phyloP scores from a whole-genome alignment of 1,284 basidiomycete genomes.

The Xerocomus cyaneibrunnescens region DNA sequence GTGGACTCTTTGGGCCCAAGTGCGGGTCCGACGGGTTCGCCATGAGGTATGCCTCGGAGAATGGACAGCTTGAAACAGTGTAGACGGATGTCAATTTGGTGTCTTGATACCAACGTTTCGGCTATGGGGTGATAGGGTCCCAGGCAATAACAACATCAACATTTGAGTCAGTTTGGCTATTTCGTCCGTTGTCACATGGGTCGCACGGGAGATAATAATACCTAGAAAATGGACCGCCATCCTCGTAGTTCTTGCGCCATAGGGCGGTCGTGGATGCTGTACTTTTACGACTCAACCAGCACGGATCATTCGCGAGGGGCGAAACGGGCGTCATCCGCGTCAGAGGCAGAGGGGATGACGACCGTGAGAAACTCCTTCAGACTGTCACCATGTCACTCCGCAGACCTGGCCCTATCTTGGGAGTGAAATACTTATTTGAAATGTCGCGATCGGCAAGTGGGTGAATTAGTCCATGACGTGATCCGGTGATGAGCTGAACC shows the following conservation, averaged over 20 bases:
- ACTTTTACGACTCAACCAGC: neutral
- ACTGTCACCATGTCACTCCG: constrained; percentile 7
- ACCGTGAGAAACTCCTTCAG: constrained; percentile 1
- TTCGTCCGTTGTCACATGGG: constrained; percentile 17
- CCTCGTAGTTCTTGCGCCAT: neutral
- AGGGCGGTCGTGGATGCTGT: no score
- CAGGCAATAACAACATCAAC: neutral
- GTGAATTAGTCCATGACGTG: constrained; percentile 32
- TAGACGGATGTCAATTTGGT: constrained; percentile 1
- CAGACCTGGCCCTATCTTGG: constrained; percentile 2
- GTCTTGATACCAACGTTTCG: neutral
- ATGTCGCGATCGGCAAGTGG: constrained; percentile 33
- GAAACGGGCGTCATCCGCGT: neutral
- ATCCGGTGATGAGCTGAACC: constrained; percentile 30
- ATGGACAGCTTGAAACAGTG: neutral
- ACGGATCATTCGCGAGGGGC: neutral
- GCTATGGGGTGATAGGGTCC: constrained; percentile 1
- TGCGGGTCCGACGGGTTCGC: neutral
- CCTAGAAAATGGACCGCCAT: neutral
- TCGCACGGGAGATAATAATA: neutral
- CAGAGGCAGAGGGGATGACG: neutral
- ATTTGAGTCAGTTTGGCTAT: constrained; percentile 1
- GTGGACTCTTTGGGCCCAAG: neutral
- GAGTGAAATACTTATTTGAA: constrained; percentile 20
- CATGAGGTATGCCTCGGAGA: neutral